phyloP scores from a whole-genome alignment of 108 stramenopile species.

The Cyclotella choctawhatcheeana region DNA sequence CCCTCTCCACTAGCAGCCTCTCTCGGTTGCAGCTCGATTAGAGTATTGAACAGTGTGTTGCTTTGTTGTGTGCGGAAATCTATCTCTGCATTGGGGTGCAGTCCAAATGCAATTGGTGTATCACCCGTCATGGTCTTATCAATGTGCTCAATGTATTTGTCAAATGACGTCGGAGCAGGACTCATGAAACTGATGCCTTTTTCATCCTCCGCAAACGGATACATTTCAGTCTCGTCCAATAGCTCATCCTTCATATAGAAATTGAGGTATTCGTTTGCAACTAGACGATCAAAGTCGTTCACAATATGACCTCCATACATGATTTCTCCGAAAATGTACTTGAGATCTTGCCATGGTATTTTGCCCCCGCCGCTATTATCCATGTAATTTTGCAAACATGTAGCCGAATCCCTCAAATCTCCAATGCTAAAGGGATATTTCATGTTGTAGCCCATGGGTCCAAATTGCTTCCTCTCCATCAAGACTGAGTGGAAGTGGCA shows the following conservation, averaged over 20 bases:
- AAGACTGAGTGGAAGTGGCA: conserved; percentile 94
- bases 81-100: conserved; percentile 95
- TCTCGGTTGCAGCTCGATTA: conserved; percentile 65
- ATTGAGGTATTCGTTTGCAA: conserved; percentile 87
- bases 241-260: conserved; percentile 94
- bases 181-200: conserved; percentile 85
- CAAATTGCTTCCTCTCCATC: conserved; percentile 94
- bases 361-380: conserved; percentile 89
- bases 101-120: conserved; percentile 92
- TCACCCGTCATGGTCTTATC: conserved; percentile 77
- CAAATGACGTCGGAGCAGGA: conserved; percentile 86
- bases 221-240: conserved; percentile 91
- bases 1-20: conserved; percentile 51
- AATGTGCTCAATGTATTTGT: conserved; percentile 92
- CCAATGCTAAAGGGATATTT: conserved; percentile 93
- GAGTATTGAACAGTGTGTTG: conserved; percentile 66
- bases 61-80: conserved; percentile 91
- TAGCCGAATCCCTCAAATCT: conserved; percentile 88
- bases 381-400: conserved; percentile 89
- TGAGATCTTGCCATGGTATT: conserved; percentile 93
- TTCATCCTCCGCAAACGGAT: conserved; percentile 89
- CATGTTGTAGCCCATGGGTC: conserved; percentile 96
- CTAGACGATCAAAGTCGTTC: conserved; percentile 94
- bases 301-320: conserved; percentile 97
- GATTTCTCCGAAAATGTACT: conserved; percentile 94